Conservation (phyloP, 495 filamentous ascomycete species). For the Physcia stellaris region DNA sequence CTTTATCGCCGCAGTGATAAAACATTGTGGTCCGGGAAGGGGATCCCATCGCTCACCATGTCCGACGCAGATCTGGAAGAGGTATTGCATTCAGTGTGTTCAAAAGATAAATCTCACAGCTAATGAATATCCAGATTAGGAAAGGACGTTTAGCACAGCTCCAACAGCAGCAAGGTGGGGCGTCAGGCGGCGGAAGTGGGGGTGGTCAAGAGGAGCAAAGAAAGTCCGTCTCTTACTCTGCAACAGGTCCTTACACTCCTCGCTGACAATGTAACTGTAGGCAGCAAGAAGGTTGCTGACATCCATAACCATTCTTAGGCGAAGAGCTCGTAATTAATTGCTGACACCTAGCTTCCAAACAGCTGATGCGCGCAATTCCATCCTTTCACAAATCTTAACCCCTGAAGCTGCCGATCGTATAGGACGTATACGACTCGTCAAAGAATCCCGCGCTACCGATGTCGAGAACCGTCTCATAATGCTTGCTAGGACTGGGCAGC, state of each 20-base stretch:
- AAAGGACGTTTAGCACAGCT: conserved; percentile 85
- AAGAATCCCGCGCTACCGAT: conserved; percentile 77
- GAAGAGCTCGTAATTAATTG: no score
- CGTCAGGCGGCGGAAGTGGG: conserved; percentile 32
- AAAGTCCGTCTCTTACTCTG: conserved; percentile 32
- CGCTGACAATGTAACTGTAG: conserved; percentile 22
- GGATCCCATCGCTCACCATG: no score
- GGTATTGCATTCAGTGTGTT: conserved; percentile 27
- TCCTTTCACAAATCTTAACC: conserved; percentile 83
- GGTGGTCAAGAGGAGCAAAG: conserved; percentile 49
- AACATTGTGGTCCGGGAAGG: no score
- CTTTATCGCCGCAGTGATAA: no score
- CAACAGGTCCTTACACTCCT: conserved; percentile 10
- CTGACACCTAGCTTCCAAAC: no score
- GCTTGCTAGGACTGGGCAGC: conserved; percentile 76
- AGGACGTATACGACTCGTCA: conserved; percentile 88
- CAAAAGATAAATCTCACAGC: background rate
- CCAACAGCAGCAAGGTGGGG: conserved; percentile 60
- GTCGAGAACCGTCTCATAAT: conserved; percentile 88
- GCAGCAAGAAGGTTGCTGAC: conserved; percentile 62
- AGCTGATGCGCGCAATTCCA: conserved; percentile 58
- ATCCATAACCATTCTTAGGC: no score
- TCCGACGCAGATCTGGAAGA: conserved; percentile 79
- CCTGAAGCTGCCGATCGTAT: conserved; percentile 89
- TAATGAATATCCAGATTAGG: conserved; percentile 47